Percentiles rank a stretch among this genome's conserved stretches.
These are phyloP conservation scores for Sporodiniella umbellata DNA, from an alignment of 371 early-diverging fungal genomes.

Conservation along the genomic window DNA sequence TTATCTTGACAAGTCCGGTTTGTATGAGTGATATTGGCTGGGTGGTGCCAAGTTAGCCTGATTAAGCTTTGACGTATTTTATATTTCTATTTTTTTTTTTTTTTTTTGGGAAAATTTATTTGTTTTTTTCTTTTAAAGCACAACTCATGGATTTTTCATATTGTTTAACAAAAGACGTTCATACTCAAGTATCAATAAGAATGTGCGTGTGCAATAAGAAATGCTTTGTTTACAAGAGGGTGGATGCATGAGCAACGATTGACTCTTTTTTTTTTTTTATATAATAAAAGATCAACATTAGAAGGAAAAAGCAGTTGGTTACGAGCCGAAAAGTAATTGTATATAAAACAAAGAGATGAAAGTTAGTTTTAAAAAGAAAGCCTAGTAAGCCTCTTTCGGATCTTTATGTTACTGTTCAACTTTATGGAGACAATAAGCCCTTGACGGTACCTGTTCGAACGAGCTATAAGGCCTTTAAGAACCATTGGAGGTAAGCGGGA, in stretches of 20 bases:
- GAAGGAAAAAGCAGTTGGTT: slow-evolving; percentile 32
- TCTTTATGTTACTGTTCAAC: slow-evolving; percentile 69
- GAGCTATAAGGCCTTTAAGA: slow-evolving; percentile 57
- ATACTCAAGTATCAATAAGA: slow-evolving; percentile 59
- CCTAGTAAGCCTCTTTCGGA: slow-evolving; percentile 40
- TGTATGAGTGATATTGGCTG: too few species aligned
- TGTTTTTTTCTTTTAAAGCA: neutral
- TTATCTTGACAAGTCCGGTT: too few species aligned
- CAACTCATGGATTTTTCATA: slow-evolving; percentile 78
- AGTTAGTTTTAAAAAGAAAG: neutral
- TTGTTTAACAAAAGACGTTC: slow-evolving; percentile 65
- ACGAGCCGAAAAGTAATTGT: slow-evolving; percentile 1
- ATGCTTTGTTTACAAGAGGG: neutral
- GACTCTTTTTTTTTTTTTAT: neutral
- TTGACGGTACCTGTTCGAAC: slow-evolving; percentile 71
- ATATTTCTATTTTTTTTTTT: neutral
- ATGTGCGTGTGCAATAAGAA: slow-evolving; percentile 48
- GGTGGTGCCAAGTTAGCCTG: too few species aligned
- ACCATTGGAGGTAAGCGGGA: slow-evolving; percentile 45
- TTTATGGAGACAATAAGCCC: slow-evolving; percentile 77
- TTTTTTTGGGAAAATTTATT: neutral
- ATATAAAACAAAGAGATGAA: neutral
- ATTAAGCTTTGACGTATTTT: too few species aligned
- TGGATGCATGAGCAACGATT: too few species aligned
- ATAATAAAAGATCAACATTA: slow-evolving; percentile 31